Evolutionary conservation across 2,329 filamentous ascomycete genomes (phyloP), one percentile per base, ranked within the genome.

Genomic region (Aspergillus sp.): DNA sequence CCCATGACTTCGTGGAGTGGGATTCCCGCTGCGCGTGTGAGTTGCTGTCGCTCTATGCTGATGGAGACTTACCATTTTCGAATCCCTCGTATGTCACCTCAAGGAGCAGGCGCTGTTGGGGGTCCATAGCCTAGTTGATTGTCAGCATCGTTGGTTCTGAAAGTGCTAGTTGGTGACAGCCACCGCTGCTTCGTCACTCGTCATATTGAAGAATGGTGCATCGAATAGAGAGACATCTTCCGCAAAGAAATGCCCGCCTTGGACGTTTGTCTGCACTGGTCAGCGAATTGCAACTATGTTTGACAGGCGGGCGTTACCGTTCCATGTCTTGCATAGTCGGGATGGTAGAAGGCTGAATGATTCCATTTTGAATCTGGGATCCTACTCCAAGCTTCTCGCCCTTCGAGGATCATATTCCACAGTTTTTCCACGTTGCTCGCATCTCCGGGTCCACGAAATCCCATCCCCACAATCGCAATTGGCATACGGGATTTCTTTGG

Each of bases 121-220:
- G 65, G 22, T 67, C 66, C 64, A 69, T 67, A 8, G 62, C 59
- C 56, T 64, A n/a, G 14, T 32, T 35, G n/a, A 41, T 32, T 32
- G 20, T 20, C 26, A 30, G 26, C 4, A 2, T 2, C 8, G 8
- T 26, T 26, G 2, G 8, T 9, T 26, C 4, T 6, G 7, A 22
- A 22, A 22, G 26, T 30, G 5, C 3, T 22, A 22, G 26, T 11
- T 26, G 24, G 26, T 3, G 26, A 30, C 43, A 49, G 60, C 32
- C 45, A 64, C 62, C n/a, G 60, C 56, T 9, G 66, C 67, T 44
- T 69, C 66, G 13, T 68, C 58, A 3, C 58, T 54, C 11, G 61
- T 63, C 52, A 72, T 66, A 38, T 66, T 65, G 47, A 72, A 72
- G 46, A 73, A 72, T 0, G 65, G 55, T 1, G 69, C 67, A 51